Percentiles rank a stretch among this genome's conserved stretches.
These are phyloP conservation scores for Rhizopogon vulgaris DNA, from an alignment of 768 basidiomycete species.

Conservation along the genomic window DNA sequence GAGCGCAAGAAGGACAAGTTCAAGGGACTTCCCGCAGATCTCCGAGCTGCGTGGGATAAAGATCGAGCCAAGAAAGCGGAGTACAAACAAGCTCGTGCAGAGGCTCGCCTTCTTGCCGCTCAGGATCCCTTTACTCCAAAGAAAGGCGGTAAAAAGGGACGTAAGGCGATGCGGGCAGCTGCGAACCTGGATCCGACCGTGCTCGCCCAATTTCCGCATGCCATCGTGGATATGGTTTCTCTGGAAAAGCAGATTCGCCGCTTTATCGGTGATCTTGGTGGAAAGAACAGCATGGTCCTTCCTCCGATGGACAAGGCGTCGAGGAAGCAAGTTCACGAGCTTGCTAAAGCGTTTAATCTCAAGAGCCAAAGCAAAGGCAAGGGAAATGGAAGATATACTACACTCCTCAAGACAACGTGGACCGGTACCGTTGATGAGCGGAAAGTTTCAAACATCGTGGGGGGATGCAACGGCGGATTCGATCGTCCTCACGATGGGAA, in stretches of 20 bases:
- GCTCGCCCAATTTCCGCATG: slow-evolving; percentile 31
- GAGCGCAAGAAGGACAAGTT: slow-evolving; percentile 42
- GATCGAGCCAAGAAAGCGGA: slow-evolving; percentile 84
- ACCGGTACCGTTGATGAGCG: slow-evolving; percentile 57
- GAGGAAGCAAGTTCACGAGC: slow-evolving; percentile 69
- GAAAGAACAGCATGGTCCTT: slow-evolving; percentile 50
- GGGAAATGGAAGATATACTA: slow-evolving; percentile 69
- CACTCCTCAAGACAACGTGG: slow-evolving; percentile 60
- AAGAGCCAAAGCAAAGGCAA: slow-evolving; percentile 73
- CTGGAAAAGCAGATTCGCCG: slow-evolving; percentile 63
- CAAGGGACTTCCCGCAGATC: slow-evolving; percentile 46
- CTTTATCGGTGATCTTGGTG: slow-evolving; percentile 57
- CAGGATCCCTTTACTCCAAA: slow-evolving; percentile 59
- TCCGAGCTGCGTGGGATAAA: slow-evolving; percentile 68
- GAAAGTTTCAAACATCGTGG: slow-evolving; percentile 46
- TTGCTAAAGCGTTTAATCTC: slow-evolving; percentile 74
- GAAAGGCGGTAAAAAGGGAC: slow-evolving; percentile 63
- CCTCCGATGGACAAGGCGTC: slow-evolving; percentile 75
- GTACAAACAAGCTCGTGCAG: slow-evolving; percentile 54
- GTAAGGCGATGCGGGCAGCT: slow-evolving; percentile 60
- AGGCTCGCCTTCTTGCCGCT: slow-evolving; percentile 48
- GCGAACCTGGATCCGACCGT: slow-evolving; percentile 40
- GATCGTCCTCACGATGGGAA: slow-evolving; percentile 10
- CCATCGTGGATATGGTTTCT: slow-evolving; percentile 58
- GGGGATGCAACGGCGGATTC: slow-evolving; percentile 27